Conservation (phyloP, 192 early-diverging fungal genomes). For the Gryganskiella cystojenkinii region DNA sequence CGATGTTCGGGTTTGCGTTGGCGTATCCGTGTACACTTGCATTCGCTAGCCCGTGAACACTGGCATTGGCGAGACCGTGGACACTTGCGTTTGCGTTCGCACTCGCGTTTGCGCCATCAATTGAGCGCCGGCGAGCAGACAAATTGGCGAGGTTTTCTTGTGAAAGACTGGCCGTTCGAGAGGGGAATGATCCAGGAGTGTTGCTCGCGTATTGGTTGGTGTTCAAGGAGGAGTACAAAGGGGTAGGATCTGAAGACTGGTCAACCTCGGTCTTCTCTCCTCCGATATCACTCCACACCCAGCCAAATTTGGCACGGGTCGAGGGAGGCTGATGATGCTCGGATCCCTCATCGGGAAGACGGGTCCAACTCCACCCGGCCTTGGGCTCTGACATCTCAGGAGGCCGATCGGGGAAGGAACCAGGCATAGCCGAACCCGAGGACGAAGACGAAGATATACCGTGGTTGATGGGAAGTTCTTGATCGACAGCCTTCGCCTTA, state of each 20-base stretch:
- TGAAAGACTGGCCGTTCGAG: background rate
- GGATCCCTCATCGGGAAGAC: constrained; percentile 36
- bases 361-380: constrained; percentile 33
- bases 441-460: constrained; percentile 8
- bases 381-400: constrained; percentile 19
- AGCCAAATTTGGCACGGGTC: constrained; percentile 44
- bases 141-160: background rate
- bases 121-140: background rate
- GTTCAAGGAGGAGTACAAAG: constrained; percentile 10
- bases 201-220: background rate
- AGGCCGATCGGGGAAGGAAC: constrained; percentile 33
- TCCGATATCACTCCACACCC: constrained; percentile 43
- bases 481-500: constrained; percentile 17
- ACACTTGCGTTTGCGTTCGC: too few relatives aligned
- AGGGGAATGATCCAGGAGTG: constrained; percentile 13
- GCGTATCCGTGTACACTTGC: too few relatives aligned
- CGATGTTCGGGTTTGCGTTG: background rate
- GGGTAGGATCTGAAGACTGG: constrained; percentile 1
- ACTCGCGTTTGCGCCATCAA: background rate
- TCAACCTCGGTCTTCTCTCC: constrained; percentile 25
- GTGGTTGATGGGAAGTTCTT: background rate
- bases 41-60: too few relatives aligned
- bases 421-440: constrained; percentile 21
- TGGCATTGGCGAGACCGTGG: background rate
- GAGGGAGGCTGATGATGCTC: constrained; percentile 32